Percentiles rank a stretch among this genome's conserved stretches.
Conservation (phyloP, 495 filamentous ascomycete genomes). For the Penicillium silybi region DNA sequence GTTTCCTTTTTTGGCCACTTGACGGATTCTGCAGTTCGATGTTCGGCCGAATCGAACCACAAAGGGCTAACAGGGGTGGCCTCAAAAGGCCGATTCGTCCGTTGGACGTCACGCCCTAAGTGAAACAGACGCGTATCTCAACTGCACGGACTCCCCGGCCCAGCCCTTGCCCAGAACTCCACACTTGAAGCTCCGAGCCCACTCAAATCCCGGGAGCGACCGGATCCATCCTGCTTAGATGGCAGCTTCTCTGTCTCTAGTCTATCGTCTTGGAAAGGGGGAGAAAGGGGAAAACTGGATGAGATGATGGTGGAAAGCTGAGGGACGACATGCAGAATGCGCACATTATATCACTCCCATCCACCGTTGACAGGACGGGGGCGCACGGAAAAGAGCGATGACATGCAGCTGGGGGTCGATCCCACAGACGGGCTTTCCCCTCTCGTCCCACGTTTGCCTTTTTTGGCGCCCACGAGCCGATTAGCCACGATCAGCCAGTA, state of each 20-base stretch:
- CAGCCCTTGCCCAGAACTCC: conserved; percentile 18
- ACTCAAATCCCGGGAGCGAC: conserved; percentile 34
- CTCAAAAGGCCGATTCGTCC: background rate
- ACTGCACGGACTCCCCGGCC: conserved; percentile 34
- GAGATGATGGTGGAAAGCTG: background rate
- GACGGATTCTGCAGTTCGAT: background rate
- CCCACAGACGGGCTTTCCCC: conserved; percentile 17
- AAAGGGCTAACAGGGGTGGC: background rate
- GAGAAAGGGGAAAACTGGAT: background rate
- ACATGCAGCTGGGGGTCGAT: conserved; percentile 28
- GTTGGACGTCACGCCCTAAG: conserved; percentile 8
- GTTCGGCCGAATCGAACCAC: conserved; percentile 11
- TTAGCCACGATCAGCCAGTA: conserved; percentile 5
- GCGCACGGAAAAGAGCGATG: conserved; percentile 13
- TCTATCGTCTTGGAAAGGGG: background rate
- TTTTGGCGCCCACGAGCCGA: conserved; percentile 14
- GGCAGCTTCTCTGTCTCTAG: too few relatives aligned
- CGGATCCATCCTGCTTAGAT: conserved; percentile 15
- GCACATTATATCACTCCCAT: background rate
- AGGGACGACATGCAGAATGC: background rate
- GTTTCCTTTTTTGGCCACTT: background rate
- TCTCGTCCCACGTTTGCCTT: conserved; percentile 7
- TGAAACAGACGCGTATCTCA: conserved; percentile 46
- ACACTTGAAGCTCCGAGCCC: conserved; percentile 19
- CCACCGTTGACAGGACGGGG: conserved; percentile 14